Percentiles rank a stretch among this genome's conserved stretches.
Evolutionary conservation across 2,329 filamentous ascomycete genomes (phyloP).

Genomic region (Alternaria metachromatica): DNA sequence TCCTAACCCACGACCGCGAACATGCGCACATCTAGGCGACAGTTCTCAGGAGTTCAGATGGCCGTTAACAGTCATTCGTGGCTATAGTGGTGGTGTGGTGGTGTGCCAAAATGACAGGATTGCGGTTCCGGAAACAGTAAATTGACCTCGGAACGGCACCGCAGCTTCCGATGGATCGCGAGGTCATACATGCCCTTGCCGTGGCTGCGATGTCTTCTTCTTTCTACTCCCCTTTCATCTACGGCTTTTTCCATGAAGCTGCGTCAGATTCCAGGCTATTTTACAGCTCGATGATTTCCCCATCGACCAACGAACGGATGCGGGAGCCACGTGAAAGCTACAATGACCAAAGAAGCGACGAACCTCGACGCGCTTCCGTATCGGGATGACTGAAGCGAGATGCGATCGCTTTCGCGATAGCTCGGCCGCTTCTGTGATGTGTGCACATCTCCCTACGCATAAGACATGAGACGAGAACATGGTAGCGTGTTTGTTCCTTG

Average conservation of each 20-base stretch:
- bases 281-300: too few relatives aligned
- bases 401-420: neutral
- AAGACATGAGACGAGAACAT: neutral
- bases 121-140: neutral
- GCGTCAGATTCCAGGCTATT: too few relatives aligned
- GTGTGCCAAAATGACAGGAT: neutral
- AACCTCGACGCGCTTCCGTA: neutral
- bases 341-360: neutral
- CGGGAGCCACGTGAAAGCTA: too few relatives aligned
- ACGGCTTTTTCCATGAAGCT: too few relatives aligned
- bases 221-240: too few relatives aligned
- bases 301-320: too few relatives aligned
- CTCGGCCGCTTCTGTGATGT: neutral
- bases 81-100: neutral
- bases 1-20: neutral
- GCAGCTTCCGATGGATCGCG: too few relatives aligned
- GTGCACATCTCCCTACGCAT: neutral
- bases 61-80: neutral
- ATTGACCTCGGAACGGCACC: neutral
- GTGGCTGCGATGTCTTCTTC: too few relatives aligned
- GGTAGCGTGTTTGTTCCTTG: neutral
- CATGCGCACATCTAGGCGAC: neutral
- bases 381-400: neutral
- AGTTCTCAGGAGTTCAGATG: neutral
- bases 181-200: too few relatives aligned